Evolutionary conservation across 1,139 yeast species (phyloP), one percentile per base, ranked within the genome.

Genomic region (Candida glucosophila): DNA sequence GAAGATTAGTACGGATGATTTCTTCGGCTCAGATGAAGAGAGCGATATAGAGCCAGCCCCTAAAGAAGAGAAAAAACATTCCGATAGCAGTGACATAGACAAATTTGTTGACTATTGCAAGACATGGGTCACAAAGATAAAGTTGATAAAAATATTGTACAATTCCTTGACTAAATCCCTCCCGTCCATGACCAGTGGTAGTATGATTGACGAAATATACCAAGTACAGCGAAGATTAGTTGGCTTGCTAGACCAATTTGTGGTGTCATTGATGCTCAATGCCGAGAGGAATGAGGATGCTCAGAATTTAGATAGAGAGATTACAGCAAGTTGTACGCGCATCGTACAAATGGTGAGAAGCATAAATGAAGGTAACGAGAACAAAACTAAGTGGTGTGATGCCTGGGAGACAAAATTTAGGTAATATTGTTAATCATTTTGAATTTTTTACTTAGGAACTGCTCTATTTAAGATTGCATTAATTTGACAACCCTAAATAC

Each of bases 71-170:
- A 52, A 52, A 7, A 53, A 55, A 5, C 35, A 58, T 2, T 49
- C 46, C 12, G n/a, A n/a, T n/a, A n/a, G n/a, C n/a, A n/a, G n/a
- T n/a, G n/a, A n/a, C n/a, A n/a, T n/a, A n/a, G n/a, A n/a, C n/a
- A n/a, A n/a, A n/a, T 68, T 57, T 38, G 61, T 73, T 9, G 49
- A 59, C 30, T 40, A 28, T 12, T n/a, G n/a, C n/a, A n/a, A n/a
- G n/a, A n/a, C n/a, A n/a, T 76, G 80, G 79, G 47, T 60, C 18
- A 55, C 48, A 16, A 76, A 73, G 35, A 52, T 77, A 31, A 73
- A 70, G 35, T 45, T 77, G 37, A 52, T 77, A 12, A 76, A 68
- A 40, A 46, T 77, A 5, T 48, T 78, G 13, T 47, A 76, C 11
- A 50, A 65, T 1, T 73, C 83, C 4, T 58, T 75, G 29, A 57